Evolutionary conservation across 2,329 filamentous ascomycete genomes (phyloP).

Genomic region (Aspergillus sp.): DNA sequence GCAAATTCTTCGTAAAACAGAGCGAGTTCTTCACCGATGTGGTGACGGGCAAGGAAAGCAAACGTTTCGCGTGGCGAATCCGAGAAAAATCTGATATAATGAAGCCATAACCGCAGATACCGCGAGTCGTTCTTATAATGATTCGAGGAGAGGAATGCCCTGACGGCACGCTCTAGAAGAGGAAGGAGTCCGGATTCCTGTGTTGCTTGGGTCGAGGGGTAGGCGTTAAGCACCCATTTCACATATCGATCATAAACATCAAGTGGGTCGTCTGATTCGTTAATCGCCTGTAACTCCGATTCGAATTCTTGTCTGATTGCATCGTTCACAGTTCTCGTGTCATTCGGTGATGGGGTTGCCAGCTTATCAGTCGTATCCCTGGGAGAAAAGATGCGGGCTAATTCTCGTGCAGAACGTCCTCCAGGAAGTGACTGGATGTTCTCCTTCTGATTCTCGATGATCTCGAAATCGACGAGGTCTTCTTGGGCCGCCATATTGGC

Average conservation of each 20-base stretch:
- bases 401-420: conserved; percentile 79
- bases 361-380: conserved; percentile 44
- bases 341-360: conserved; percentile 59
- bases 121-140: conserved; percentile 94
- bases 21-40: conserved; percentile 77
- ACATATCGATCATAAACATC: conserved; percentile 96
- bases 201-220: conserved; percentile 88
- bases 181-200: conserved; percentile 82
- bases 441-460: conserved; percentile 95
- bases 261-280: conserved; percentile 88
- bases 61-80: conserved; percentile 91
- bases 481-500: conserved; percentile 35
- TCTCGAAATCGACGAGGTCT: conserved; percentile 61
- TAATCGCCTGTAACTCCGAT: conserved; percentile 67
- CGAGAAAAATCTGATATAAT: conserved; percentile 88
- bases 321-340: conserved; percentile 72
- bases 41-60: conserved; percentile 80
- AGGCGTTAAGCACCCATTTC: conserved; percentile 91
- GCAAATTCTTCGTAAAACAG: conserved; percentile 97
- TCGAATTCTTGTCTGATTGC: conserved; percentile 78
- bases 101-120: conserved; percentile 88
- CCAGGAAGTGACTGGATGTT: conserved; percentile 92
- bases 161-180: conserved; percentile 87
- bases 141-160: conserved; percentile 71
- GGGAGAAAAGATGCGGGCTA: conserved; percentile 64